These are phyloP conservation scores for Bidens hawaiensis DNA, from an alignment of 140 eudicot genomes.

Conservation along the genomic window DNA sequence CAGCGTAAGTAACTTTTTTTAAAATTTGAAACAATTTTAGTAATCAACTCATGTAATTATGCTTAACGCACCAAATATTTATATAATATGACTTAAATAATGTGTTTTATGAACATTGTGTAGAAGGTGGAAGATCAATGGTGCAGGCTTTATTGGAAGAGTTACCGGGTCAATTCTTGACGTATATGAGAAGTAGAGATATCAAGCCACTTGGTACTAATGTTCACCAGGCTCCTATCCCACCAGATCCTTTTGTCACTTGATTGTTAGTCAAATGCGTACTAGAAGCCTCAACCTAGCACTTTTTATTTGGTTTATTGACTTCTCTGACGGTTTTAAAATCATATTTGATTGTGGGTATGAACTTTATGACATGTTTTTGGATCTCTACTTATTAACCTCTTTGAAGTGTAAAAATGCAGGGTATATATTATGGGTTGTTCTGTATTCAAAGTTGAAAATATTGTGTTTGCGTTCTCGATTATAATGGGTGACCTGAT, in stretches of 20 bases:
- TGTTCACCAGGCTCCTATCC: conserved; percentile 13
- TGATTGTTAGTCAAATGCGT: background rate
- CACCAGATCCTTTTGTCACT: conserved; percentile 7
- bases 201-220: conserved; percentile 46
- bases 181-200: conserved; percentile 79
- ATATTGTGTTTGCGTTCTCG: too few species aligned
- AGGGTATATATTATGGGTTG: background rate
- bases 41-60: background rate
- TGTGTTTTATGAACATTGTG: conserved; percentile 8
- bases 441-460: too few species aligned
- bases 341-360: too few species aligned
- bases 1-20: conserved; percentile 64
- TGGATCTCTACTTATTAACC: too few species aligned
- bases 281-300: background rate
- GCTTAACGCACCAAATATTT: background rate
- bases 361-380: too few species aligned
- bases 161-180: conserved; percentile 85
- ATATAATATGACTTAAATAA: too few species aligned
- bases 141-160: conserved; percentile 84
- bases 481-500: background rate
- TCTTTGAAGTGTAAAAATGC: background rate
- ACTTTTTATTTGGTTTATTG: background rate
- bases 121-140: conserved; percentile 70
- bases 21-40: too few species aligned
- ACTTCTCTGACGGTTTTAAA: background rate